Evolutionary conservation across 371 early-diverging fungal genomes (phyloP), one percentile per base, ranked within the genome.

Genomic region (Actinomucor elegans): DNA sequence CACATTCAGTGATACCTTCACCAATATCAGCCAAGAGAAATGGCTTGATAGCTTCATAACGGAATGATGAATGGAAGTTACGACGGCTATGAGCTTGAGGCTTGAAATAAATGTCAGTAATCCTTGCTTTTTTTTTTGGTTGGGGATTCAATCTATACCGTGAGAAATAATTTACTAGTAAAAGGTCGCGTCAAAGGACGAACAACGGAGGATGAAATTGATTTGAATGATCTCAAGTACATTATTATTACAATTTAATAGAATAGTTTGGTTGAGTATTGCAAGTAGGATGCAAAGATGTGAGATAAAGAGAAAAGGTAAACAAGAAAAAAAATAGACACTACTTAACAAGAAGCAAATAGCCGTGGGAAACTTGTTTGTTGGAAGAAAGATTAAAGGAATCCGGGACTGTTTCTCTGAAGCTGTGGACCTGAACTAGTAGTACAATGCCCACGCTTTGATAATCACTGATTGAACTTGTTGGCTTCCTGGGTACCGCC

Each of bases 1-100:
- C 97, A 66, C 93, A 93, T 68, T 98, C 98, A 4, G 94, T 95
- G 54, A 96, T 97, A 34, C 98, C 98, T 74, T 98, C 98, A 29
- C 98, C 98, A 58, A 98, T 95, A 77, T 98, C 98, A 4, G 98
- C 98, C 41, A 98, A 76, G 48, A 89, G 61, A 77, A 92, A 98
- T 3, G 93, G 89, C n/a, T 89, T 81, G 32, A 80, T 66, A 11
- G 67, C 79, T n/a, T 75, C 54, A 15, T 18, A 36, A 24, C 54
- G 17, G 6, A 57, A 46, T 3, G 77, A 65, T 4, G 59, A 50
- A 43, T 80, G 79, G 54, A 83, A 80, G n/a, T 17, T 15, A 35
- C 65, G 67, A 26, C 18, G 18, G 17, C n/a, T 24, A 26, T 17
- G 14, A 29, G 28, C 8, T n/a, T 37, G 34, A 40, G 5, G 18